These are phyloP conservation scores for Cryphonectria japonica DNA, from an alignment of 2,329 filamentous ascomycete species.

Conservation along the genomic window DNA sequence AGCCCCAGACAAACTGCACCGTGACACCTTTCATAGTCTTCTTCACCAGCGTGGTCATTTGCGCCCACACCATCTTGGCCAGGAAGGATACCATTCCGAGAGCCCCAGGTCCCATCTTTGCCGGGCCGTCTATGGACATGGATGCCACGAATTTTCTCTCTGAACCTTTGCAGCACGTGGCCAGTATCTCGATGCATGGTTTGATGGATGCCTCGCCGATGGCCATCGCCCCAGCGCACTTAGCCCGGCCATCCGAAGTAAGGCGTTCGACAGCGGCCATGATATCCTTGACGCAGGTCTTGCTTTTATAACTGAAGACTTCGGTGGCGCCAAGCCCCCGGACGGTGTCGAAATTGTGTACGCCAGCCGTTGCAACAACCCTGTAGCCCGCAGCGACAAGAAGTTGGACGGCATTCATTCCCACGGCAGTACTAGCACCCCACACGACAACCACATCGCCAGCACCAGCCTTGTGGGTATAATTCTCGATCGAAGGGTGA, in stretches of 20 bases:
- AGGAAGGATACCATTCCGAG: not conserved
- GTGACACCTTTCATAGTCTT: conserved; percentile 15
- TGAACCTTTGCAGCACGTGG: not conserved
- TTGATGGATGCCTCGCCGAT: conserved; percentile 29
- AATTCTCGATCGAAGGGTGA: conserved; percentile 16
- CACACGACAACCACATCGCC: conserved; percentile 35
- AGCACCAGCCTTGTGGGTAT: not conserved
- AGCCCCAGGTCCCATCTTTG: conserved; percentile 9
- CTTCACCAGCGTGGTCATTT: conserved; percentile 19
- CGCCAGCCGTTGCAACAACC: conserved; percentile 46
- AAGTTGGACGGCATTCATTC: conserved; percentile 51
- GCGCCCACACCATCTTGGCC: conserved; percentile 21
- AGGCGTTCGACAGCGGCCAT: conserved; percentile 29
- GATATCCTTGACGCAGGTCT: conserved; percentile 37
- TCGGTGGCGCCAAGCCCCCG: conserved; percentile 44
- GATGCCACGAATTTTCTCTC: conserved; percentile 32
- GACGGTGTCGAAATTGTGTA: conserved; percentile 45
- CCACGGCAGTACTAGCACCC: conserved; percentile 52
- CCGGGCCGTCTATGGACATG: not conserved
- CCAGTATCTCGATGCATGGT: conserved; percentile 32
- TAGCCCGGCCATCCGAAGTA: conserved; percentile 23
- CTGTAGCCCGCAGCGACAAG: conserved; percentile 47
- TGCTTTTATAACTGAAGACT: conserved; percentile 48
- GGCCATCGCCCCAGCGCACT: conserved; percentile 32
- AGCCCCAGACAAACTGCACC: conserved; percentile 33